Base-by-base conservation (phyloP, 2,329 filamentous ascomycete species). In the Xylariaceae sp. region DNA sequence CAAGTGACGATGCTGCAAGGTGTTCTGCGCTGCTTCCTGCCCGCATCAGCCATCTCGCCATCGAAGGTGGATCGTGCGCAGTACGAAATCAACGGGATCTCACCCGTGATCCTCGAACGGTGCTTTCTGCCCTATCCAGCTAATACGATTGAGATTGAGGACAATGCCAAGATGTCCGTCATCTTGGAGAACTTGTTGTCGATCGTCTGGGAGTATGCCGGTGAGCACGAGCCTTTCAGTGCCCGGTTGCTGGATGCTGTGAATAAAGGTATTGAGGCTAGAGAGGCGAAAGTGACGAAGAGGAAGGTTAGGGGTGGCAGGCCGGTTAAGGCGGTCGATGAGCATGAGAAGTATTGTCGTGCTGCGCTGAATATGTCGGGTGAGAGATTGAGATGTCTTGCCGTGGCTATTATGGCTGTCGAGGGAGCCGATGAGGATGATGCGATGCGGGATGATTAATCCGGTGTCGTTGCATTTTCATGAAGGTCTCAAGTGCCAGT, bases 91-190 rank as follows among this genome's bases (percentile, higher is more conserved):
- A 68, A 69, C 6, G 60, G 61, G 16, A 58, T 80, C 35, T 74
- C 73, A 5, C 58, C 65, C 19, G 56, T 54, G 6, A 74, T 80
- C 51, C 61, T 81, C 34, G 68, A 75, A 57, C 62, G 71, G 35
- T 83, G 82, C 57, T 91, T 82, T 61, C 73, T 89, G 2, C 79
- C 79, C 0, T 82, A 76, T 53, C 72, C 83, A 0, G 85, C 87
- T 1, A 82, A 79, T 47, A 80, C 75, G 0, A 69, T 76, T 12
- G 74, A 72, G 6, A 64, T 76, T 1, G 75, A 79, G 17, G 85
- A 89, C 51, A 91, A 93, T 55, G 82, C 83, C 22, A 86, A 86
- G 61, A 72, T 91, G 29, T 83, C 83, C 2, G 65, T 91, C 8
- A 64, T 86, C 22, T 67, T 89, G 0, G 88, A 92, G 65, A 73